phyloP scores from a whole-genome alignment of 805 yeast genomes.

The Ogataea trehaloabstinens region DNA sequence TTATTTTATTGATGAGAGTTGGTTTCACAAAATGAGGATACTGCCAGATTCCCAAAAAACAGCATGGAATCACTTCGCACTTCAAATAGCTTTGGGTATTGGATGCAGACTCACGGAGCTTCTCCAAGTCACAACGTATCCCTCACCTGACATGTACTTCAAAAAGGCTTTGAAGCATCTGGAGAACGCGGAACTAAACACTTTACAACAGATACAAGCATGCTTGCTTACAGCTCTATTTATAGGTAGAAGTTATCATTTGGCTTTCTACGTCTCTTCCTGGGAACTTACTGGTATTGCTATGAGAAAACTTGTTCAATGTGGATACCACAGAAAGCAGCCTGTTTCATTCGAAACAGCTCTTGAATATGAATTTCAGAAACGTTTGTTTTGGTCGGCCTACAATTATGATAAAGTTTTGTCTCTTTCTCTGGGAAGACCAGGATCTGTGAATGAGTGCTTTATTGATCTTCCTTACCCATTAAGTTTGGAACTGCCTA shows the following conservation, averaged over 20 bases:
- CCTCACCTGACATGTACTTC: slow-evolving; percentile 21
- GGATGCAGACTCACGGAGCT: slow-evolving; percentile 21
- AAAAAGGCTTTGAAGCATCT: slow-evolving; percentile 15
- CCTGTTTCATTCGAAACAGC: slow-evolving; percentile 13
- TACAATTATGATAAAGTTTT: slow-evolving; percentile 20
- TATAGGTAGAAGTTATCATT: slow-evolving; percentile 20
- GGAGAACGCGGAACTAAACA: slow-evolving; percentile 8
- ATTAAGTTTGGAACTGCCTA: slow-evolving; percentile 14
- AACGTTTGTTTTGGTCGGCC: slow-evolving; percentile 24
- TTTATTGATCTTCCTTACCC: slow-evolving; percentile 24
- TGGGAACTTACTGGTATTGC: slow-evolving; percentile 26
- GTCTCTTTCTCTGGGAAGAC: slow-evolving; percentile 23
- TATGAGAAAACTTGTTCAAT: slow-evolving; percentile 19
- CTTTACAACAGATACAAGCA: slow-evolving; percentile 22
- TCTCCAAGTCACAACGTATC: slow-evolving; percentile 16
- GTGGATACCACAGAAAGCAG: slow-evolving; percentile 21
- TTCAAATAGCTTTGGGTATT: slow-evolving; percentile 17
- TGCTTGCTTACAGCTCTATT: slow-evolving; percentile 19
- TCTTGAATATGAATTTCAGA: slow-evolving; percentile 19
- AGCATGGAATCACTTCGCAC: slow-evolving; percentile 18
- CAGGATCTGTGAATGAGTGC: slow-evolving; percentile 21
- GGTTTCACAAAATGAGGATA: slow-evolving; percentile 6
- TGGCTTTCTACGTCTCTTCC: slow-evolving; percentile 17
- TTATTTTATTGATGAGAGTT: slow-evolving; percentile 15
- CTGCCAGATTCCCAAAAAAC: slow-evolving; percentile 10